phyloP scores from a whole-genome alignment of 331 rosid species.

The Malus hybrid region DNA sequence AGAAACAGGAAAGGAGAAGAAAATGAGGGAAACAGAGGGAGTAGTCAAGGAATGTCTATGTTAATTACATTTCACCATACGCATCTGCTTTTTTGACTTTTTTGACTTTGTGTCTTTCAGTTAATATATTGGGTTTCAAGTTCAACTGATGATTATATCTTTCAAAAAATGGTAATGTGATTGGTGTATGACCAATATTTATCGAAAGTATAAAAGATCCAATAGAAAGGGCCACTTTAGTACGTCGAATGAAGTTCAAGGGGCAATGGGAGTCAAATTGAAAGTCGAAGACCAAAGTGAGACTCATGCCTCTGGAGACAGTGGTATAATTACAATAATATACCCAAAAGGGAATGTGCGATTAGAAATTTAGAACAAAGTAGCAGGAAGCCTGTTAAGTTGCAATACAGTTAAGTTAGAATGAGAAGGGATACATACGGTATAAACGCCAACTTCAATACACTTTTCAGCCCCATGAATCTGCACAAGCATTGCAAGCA shows the following conservation, averaged over 20 bases:
- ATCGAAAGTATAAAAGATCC: neutral
- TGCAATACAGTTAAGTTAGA: neutral
- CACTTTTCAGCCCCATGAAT: conserved; percentile 83
- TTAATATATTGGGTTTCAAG: neutral
- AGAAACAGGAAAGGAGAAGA: neutral
- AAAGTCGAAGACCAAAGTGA: neutral
- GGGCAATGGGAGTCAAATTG: neutral
- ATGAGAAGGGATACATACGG: conserved; percentile 33
- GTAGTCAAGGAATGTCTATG: neutral
- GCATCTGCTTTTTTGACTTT: neutral
- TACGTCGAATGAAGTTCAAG: neutral
- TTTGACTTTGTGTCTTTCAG: too few species aligned
- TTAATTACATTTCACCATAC: neutral
- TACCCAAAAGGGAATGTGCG: neutral
- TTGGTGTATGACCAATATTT: neutral
- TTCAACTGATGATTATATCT: too few species aligned
- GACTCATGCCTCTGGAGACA: neutral
- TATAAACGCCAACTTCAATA: conserved; percentile 92
- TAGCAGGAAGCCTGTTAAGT: neutral
- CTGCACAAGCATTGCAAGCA: conserved; percentile 91
- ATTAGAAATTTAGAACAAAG: neutral
- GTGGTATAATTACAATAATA: neutral
- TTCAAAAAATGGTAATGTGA: too few species aligned
- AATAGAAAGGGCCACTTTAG: neutral
- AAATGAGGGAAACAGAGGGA: neutral